Evolutionary conservation across 371 early-diverging fungal genomes (phyloP).

Genomic region (Nematocida ausubeli): DNA sequence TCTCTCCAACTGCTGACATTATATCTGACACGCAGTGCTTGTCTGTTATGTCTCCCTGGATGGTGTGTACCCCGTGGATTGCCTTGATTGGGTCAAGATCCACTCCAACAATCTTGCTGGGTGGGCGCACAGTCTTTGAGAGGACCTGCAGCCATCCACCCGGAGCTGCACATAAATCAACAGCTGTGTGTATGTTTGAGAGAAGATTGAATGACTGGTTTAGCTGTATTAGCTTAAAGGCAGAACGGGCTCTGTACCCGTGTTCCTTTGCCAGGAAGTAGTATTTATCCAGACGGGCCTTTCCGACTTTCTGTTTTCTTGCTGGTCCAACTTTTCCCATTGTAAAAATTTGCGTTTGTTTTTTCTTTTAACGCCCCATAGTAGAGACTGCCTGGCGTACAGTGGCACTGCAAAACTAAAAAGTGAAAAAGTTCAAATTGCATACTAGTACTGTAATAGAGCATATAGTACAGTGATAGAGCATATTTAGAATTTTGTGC

Average conservation of each 20-base stretch:
- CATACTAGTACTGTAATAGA: too few species aligned
- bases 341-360: not conserved
- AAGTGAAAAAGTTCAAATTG: too few species aligned
- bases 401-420: too few species aligned
- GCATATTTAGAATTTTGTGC: too few species aligned
- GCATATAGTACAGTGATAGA: too few species aligned
- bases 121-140: conserved; percentile 70
- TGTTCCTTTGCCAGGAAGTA: conserved; percentile 99
- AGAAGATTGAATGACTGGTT: conserved; percentile 86
- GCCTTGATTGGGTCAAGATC: conserved; percentile 95
- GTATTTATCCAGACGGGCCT: conserved; percentile 97
- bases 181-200: conserved; percentile 76
- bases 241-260: conserved; percentile 98
- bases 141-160: conserved; percentile 98
- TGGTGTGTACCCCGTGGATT: conserved; percentile 85
- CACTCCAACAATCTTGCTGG: conserved; percentile 72
- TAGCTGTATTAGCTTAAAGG: conserved; percentile 92
- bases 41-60: conserved; percentile 92
- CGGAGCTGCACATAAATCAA: conserved; percentile 96
- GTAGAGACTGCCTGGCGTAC: too few species aligned
- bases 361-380: too few species aligned
- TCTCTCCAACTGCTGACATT: conserved; percentile 82
- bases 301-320: conserved; percentile 61
- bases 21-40: conserved; percentile 80
- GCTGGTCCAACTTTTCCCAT: conserved; percentile 36